phyloP scores from a whole-genome alignment of 257 asterid species.

The Fraxinus anomala region DNA sequence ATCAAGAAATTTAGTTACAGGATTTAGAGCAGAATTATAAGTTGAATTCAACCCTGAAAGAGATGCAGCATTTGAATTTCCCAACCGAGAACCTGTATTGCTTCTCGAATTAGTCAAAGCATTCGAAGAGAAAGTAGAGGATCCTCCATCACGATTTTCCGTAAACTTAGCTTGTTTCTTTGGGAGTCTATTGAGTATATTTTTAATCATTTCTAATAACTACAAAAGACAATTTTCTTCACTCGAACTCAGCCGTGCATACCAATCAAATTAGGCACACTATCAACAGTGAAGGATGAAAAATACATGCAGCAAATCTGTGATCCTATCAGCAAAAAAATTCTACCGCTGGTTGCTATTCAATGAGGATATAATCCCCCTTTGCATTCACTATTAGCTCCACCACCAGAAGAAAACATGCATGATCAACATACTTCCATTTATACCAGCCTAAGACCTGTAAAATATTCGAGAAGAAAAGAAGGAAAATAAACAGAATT shows the following conservation, averaged over 20 bases:
- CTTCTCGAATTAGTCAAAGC: constrained; percentile 37
- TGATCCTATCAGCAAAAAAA: constrained; percentile 19
- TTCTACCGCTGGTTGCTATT: not conserved
- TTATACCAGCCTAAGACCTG: constrained; percentile 30
- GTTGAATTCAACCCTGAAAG: constrained; percentile 37
- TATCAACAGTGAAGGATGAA: not conserved
- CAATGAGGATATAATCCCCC: not conserved
- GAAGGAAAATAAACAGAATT: constrained; percentile 23
- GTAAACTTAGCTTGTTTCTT: constrained; percentile 42
- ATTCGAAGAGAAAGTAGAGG: constrained; percentile 30
- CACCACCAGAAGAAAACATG: constrained; percentile 23
- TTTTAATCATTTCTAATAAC: constrained; percentile 40
- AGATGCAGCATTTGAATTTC: constrained; percentile 38
- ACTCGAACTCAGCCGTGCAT: constrained; percentile 5
- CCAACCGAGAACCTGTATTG: constrained; percentile 33
- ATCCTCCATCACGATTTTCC: constrained; percentile 43
- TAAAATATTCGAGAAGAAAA: not conserved
- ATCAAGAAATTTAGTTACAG: constrained; percentile 40
- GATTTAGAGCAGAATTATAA: constrained; percentile 27
- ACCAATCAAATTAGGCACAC: not conserved
- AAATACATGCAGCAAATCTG: constrained; percentile 6
- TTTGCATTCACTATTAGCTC: constrained; percentile 23
- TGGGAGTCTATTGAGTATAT: constrained; percentile 48
- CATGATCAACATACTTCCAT: constrained; percentile 21
- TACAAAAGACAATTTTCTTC: constrained; percentile 21